Evolutionary conservation across 2,329 filamentous ascomycete species (phyloP), one percentile per base, ranked within the genome.

Genomic region (Xenoacremonium recifei): DNA sequence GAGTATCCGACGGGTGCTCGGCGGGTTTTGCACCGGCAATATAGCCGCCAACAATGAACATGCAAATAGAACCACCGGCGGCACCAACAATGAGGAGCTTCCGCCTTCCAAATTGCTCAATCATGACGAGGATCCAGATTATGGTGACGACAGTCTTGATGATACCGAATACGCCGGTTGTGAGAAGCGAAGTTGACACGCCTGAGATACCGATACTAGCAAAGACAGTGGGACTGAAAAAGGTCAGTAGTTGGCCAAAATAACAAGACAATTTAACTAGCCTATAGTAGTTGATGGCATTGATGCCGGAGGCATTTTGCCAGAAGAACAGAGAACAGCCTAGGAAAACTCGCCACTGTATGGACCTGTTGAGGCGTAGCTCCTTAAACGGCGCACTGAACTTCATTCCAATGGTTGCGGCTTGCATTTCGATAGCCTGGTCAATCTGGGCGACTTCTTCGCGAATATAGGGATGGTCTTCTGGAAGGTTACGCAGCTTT

Each of bases 211-310:
- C 72, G 37, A 76, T 66, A 33, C 65, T 68, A 48, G 68, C 75
- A 71, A 64, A 64, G 37, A 64, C 61, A 13, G 61, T 64, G n/a
- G 61, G 61, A 1, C 71, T 75, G 64, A n/a, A n/a, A n/a, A n/a
- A n/a, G n/a, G n/a, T n/a, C 85, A 88, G 67, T 89, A 89, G 69
- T 89, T 89, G 68, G 87, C n/a, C n/a, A n/a, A n/a, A n/a, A n/a
- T n/a, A n/a, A n/a, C n/a, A n/a, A n/a, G n/a, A n/a, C n/a, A n/a
- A n/a, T n/a, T n/a, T n/a, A n/a, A n/a, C n/a, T n/a, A n/a, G n/a
- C n/a, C n/a, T n/a, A n/a, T n/a, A n/a, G n/a, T n/a, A n/a, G n/a
- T n/a, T n/a, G n/a, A n/a, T n/a, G n/a, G n/a, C n/a, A n/a, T n/a
- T n/a, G n/a, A n/a, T n/a, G n/a, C n/a, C n/a, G n/a, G n/a, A n/a